phyloP scores from a whole-genome alignment of 163 green algal species.

The Chloroidium sp. region DNA sequence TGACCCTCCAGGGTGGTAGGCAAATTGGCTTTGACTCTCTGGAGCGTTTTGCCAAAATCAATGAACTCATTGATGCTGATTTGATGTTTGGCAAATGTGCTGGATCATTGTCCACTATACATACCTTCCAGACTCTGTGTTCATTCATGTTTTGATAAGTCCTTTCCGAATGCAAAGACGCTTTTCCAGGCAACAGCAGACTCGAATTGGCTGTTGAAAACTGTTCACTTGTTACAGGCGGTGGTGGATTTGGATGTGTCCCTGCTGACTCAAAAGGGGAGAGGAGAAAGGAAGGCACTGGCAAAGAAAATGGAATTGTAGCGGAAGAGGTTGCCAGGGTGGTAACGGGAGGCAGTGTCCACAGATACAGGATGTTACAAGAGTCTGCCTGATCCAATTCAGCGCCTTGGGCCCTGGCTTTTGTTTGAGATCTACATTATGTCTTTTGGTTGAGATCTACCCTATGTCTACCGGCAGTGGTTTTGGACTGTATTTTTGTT shows the following conservation, averaged over 20 bases:
- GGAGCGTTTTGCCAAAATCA: background rate
- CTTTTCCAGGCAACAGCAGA: background rate
- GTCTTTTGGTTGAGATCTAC: no score
- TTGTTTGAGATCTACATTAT: no score
- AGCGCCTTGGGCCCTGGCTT: no score
- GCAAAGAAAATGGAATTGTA: background rate
- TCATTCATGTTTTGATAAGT: background rate
- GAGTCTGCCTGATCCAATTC: slow-evolving; percentile 16
- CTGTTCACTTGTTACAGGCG: background rate
- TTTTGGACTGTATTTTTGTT: no score
- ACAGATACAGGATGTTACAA: slow-evolving; percentile 27
- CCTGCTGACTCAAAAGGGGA: background rate
- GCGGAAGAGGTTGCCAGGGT: background rate
- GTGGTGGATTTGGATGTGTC: background rate
- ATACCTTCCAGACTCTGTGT: background rate
- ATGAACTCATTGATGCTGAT: background rate
- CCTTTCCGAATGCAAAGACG: background rate
- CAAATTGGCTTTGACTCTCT: no score
- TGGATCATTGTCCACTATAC: no score
- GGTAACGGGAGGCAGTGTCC: slow-evolving; percentile 23
- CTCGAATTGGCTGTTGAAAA: background rate
- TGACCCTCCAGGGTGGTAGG: no score
- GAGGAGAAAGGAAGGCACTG: background rate
- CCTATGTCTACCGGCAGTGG: no score
- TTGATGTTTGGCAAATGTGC: background rate